Percentiles rank a stretch among this genome's conserved stretches.
These are phyloP conservation scores for Trichoderma endophyticum DNA, from an alignment of 2,329 filamentous ascomycete species.

Conservation along the genomic window DNA sequence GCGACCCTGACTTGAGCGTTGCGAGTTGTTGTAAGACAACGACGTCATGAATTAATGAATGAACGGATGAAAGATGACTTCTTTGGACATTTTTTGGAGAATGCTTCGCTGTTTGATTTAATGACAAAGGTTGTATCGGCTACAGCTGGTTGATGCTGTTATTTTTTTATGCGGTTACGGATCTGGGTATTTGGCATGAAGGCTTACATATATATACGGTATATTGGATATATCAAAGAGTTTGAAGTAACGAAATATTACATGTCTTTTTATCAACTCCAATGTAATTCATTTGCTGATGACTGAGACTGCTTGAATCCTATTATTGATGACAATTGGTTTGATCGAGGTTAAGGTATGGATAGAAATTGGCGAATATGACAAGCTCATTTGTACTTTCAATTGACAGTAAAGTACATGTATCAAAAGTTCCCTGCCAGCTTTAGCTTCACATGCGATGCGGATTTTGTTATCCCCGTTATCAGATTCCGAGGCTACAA, in stretches of 20 bases:
- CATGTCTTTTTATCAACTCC: background rate
- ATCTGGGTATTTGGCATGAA: background rate
- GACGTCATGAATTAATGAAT: conserved; percentile 15
- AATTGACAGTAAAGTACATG: background rate
- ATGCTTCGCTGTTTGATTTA: background rate
- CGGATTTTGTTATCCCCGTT: background rate
- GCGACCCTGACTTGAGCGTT: conserved; percentile 60
- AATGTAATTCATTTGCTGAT: background rate
- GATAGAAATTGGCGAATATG: background rate
- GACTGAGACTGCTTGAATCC: background rate
- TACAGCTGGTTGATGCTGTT: background rate
- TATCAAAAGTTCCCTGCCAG: background rate
- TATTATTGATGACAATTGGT: too few species aligned
- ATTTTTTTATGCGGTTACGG: background rate
- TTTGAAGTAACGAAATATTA: background rate
- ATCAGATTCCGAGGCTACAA: background rate
- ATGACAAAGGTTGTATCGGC: background rate
- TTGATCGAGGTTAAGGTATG: background rate
- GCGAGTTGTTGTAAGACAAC: background rate
- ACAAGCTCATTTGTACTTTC: background rate
- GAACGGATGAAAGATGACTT: background rate
- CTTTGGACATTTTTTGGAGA: conserved; percentile 5
- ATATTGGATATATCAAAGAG: background rate
- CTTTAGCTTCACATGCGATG: background rate
- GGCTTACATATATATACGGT: background rate